Evolutionary conservation across 306 rosid species (phyloP).

Genomic region (Nissolia schottii): DNA sequence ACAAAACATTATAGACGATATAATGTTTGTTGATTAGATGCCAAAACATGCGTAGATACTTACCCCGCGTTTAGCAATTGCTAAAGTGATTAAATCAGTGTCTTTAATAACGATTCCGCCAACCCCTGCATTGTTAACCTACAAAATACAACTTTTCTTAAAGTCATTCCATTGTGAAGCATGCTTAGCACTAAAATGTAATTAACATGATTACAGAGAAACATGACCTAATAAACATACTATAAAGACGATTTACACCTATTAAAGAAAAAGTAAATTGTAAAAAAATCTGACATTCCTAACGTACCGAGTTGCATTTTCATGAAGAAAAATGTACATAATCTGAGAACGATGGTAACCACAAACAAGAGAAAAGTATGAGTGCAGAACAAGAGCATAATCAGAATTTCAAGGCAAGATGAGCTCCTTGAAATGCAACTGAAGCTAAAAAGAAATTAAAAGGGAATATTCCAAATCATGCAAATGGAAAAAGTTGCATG

Average conservation of each 20-base stretch:
- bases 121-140: conserved; percentile 58
- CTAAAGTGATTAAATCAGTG: background rate
- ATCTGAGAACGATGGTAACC: too few relatives aligned
- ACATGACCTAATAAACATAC: background rate
- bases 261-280: background rate
- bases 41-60: background rate
- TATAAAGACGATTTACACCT: background rate
- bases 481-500: background rate
- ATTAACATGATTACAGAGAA: background rate
- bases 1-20: background rate
- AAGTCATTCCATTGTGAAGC: background rate
- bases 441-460: background rate
- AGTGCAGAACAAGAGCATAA: background rate
- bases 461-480: background rate
- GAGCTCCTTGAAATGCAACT: background rate
- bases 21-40: background rate
- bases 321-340: too few relatives aligned
- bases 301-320: background rate
- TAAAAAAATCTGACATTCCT: background rate
- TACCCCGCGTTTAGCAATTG: background rate
- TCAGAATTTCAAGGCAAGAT: background rate
- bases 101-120: conserved; percentile 20
- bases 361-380: too few relatives aligned
- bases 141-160: background rate
- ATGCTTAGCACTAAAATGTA: background rate